phyloP scores from a whole-genome alignment of 1,139 yeast genomes.

The Pichia sp. region DNA sequence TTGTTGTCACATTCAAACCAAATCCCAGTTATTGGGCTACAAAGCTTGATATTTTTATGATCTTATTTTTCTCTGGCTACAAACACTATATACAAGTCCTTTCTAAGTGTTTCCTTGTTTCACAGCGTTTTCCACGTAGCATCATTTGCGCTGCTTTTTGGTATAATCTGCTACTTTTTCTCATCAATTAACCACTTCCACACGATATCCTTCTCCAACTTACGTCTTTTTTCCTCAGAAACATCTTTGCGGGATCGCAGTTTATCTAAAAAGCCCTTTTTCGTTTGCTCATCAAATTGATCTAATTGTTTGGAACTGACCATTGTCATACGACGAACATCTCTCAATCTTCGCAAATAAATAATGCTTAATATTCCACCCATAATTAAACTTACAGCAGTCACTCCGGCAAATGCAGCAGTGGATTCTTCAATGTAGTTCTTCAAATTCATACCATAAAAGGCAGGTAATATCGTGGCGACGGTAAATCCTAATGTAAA shows the following conservation, averaged over 20 bases:
- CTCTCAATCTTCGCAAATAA: slow-evolving; percentile 36
- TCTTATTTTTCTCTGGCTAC: too few species aligned
- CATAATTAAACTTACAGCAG: slow-evolving; percentile 39
- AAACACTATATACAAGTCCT: too few species aligned
- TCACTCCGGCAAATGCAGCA: slow-evolving; percentile 56
- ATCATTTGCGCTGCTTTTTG: too few species aligned
- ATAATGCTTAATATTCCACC: slow-evolving; percentile 36
- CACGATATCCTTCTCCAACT: slow-evolving; percentile 46
- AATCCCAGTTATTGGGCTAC: too few species aligned
- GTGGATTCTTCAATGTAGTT: slow-evolving; percentile 78
- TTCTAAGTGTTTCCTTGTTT: too few species aligned
- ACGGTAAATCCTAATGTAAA: slow-evolving; percentile 80
- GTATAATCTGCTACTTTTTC: slow-evolving; percentile 1
- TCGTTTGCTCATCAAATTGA: slow-evolving; percentile 17
- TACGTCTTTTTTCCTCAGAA: slow-evolving; percentile 9
- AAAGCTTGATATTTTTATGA: too few species aligned
- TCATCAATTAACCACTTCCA: slow-evolving; percentile 74
- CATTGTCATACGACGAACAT: slow-evolving; percentile 46
- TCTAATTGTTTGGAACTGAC: slow-evolving; percentile 19
- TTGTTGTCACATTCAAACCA: too few species aligned
- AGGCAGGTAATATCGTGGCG: slow-evolving; percentile 68
- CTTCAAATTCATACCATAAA: slow-evolving; percentile 93
- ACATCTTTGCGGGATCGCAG: slow-evolving; percentile 1
- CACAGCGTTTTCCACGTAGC: too few species aligned
- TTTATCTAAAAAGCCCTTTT: slow-evolving; percentile 8